Percentiles rank a stretch among this genome's conserved stretches.
Conservation (phyloP, 805 yeast species). For the Ogataea wickerhamii region DNA sequence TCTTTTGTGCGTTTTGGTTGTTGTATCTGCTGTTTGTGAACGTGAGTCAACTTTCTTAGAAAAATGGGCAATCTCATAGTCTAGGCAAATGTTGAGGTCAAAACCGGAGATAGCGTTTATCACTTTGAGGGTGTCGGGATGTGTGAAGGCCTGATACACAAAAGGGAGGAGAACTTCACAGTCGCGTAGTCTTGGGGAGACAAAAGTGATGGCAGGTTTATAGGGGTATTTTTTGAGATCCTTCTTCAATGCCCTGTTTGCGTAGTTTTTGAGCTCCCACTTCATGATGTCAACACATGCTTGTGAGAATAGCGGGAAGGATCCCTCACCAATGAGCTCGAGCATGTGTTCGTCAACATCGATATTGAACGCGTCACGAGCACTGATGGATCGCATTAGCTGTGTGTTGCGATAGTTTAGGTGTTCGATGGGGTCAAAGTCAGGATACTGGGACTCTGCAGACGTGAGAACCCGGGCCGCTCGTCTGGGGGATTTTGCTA, state of each 20-base stretch:
- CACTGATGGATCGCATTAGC: slow-evolving; percentile 15
- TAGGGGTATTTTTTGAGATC: slow-evolving; percentile 1
- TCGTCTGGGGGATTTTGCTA: background rate
- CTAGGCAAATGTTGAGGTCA: slow-evolving; percentile 43
- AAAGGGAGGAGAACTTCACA: slow-evolving; percentile 40
- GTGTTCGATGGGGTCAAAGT: slow-evolving; percentile 25
- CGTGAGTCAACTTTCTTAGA: slow-evolving; percentile 14
- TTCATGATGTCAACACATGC: slow-evolving; percentile 41
- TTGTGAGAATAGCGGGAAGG: slow-evolving; percentile 44
- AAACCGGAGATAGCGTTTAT: slow-evolving; percentile 51
- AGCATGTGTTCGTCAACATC: slow-evolving; percentile 17
- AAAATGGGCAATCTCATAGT: slow-evolving; percentile 51
- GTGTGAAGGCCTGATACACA: slow-evolving; percentile 50
- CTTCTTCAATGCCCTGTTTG: slow-evolving; percentile 23
- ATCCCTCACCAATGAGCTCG: slow-evolving; percentile 24
- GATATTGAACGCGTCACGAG: slow-evolving; percentile 10
- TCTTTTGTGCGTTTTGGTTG: background rate
- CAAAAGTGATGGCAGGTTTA: slow-evolving; percentile 11
- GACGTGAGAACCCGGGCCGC: too few species aligned
- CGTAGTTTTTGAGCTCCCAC: slow-evolving; percentile 35
- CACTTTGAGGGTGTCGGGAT: slow-evolving; percentile 45
- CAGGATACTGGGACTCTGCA: slow-evolving; percentile 12
- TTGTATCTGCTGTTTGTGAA: too few species aligned
- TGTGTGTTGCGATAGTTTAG: slow-evolving; percentile 17
- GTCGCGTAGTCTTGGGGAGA: slow-evolving; percentile 28